Evolutionary conservation across 73 alveolate species (phyloP).

Genomic region (Paraurostyla sp.): DNA sequence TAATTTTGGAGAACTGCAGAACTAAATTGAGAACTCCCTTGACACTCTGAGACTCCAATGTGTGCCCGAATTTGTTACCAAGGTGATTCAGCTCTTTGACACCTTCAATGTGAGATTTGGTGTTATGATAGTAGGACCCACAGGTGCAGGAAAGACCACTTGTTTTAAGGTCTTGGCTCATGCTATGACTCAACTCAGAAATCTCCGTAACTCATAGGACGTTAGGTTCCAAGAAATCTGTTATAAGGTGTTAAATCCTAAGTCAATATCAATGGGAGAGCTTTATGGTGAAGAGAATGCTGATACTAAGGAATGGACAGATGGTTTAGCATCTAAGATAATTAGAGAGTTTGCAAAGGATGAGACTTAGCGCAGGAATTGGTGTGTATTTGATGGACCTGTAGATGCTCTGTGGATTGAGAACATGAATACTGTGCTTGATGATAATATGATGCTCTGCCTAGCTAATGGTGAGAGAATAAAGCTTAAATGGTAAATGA

Average conservation of each 20-base stretch:
- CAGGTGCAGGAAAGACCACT: slow-evolving; percentile 90
- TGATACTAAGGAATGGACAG: slow-evolving; percentile 87
- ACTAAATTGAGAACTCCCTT: slow-evolving; percentile 85
- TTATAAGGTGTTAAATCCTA: slow-evolving; percentile 86
- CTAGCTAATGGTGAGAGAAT: slow-evolving; percentile 94
- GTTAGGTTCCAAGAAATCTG: slow-evolving; percentile 78
- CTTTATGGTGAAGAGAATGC: slow-evolving; percentile 92
- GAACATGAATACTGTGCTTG: slow-evolving; percentile 94
- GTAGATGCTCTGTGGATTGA: slow-evolving; percentile 96
- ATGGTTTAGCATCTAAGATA: slow-evolving; percentile 88
- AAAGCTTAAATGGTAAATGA: slow-evolving; percentile 84
- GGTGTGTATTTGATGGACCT: slow-evolving; percentile 95
- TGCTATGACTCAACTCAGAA: slow-evolving; percentile 79
- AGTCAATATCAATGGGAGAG: slow-evolving; percentile 93
- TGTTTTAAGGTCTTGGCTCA: slow-evolving; percentile 80
- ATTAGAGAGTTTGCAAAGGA: slow-evolving; percentile 85
- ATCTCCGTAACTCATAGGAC: slow-evolving; percentile 59
- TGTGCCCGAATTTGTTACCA: slow-evolving; percentile 74
- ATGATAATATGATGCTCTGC: slow-evolving; percentile 92
- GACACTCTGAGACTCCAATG: slow-evolving; percentile 72
- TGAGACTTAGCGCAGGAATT: slow-evolving; percentile 80
- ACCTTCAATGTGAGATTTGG: slow-evolving; percentile 93
- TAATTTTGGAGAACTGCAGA: slow-evolving; percentile 88
- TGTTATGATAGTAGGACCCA: slow-evolving; percentile 89
- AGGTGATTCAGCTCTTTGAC: slow-evolving; percentile 87